Evolutionary conservation across 495 filamentous ascomycete genomes (phyloP).

Genomic region (Aspergillus avenaceus): DNA sequence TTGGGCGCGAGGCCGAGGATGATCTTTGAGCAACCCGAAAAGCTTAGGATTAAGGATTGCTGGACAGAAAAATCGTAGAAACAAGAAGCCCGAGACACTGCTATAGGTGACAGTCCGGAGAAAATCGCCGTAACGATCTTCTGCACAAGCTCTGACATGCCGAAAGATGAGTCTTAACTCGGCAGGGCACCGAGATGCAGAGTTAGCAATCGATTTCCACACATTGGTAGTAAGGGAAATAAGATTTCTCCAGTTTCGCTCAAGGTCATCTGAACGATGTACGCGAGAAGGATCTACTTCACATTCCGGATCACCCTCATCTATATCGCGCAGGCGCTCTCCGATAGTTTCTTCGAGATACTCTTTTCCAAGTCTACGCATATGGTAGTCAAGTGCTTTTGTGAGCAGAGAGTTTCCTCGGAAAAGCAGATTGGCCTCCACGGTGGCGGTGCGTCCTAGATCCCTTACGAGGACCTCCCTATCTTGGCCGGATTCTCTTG

Average conservation of each 20-base stretch:
- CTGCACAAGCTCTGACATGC: slow-evolving; percentile 88
- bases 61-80: slow-evolving; percentile 93
- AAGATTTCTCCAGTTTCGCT: slow-evolving; percentile 79
- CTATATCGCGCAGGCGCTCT: slow-evolving; percentile 83
- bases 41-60: slow-evolving; percentile 95
- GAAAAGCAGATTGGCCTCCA: slow-evolving; percentile 92
- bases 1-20: slow-evolving; percentile 81
- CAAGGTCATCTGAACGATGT: slow-evolving; percentile 65
- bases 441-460: slow-evolving; percentile 51
- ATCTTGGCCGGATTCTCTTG: slow-evolving; percentile 58
- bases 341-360: slow-evolving; percentile 85
- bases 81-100: slow-evolving; percentile 94
- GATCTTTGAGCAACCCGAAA: slow-evolving; percentile 89
- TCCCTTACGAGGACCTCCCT: slow-evolving; percentile 59
- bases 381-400: slow-evolving; percentile 89
- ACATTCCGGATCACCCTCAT: slow-evolving; percentile 82
- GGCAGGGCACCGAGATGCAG: slow-evolving; percentile 68
- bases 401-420: slow-evolving; percentile 93
- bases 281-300: slow-evolving; percentile 85
- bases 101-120: slow-evolving; percentile 90
- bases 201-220: slow-evolving; percentile 77
- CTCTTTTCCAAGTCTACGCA: slow-evolving; percentile 90
- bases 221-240: slow-evolving; percentile 72
- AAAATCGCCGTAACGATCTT: slow-evolving; percentile 96
- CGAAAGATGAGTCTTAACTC: slow-evolving; percentile 86